These are phyloP conservation scores for Blechomonas ayalai DNA, from an alignment of 208 protist species.

Conservation along the genomic window DNA sequence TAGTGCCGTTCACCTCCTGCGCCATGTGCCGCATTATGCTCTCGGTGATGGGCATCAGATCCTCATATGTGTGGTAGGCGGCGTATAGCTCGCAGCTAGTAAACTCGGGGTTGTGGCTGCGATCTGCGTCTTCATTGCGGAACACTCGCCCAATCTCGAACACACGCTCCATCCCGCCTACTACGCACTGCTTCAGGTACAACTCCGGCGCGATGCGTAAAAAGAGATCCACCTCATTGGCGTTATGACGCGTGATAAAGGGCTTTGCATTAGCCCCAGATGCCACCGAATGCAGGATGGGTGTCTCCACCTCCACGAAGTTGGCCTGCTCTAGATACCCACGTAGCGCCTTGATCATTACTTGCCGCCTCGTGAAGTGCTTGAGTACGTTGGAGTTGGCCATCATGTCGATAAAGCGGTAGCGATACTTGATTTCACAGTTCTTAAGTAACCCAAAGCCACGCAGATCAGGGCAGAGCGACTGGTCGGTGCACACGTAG, in stretches of 20 bases:
- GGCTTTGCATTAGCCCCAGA: constrained; percentile 90
- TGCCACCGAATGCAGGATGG: constrained; percentile 77
- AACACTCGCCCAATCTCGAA: constrained; percentile 95
- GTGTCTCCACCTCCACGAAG: constrained; percentile 94
- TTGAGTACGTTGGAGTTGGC: constrained; percentile 35
- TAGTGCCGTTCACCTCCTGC: constrained; percentile 31
- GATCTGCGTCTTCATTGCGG: constrained; percentile 92
- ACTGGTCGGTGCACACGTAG: constrained; percentile 82
- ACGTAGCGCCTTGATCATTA: constrained; percentile 49
- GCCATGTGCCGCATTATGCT: constrained; percentile 81
- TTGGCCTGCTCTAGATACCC: constrained; percentile 52
- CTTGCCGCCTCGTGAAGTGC: constrained; percentile 57
- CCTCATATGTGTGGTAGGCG: constrained; percentile 92
- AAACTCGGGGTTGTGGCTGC: constrained; percentile 95
- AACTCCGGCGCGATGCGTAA: constrained; percentile 92
- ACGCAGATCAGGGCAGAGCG: constrained; percentile 65
- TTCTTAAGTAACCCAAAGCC: constrained; percentile 61
- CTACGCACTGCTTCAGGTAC: constrained; percentile 92
- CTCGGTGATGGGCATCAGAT: constrained; percentile 92
- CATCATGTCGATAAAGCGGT: constrained; percentile 89
- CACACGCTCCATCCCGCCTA: constrained; percentile 92
- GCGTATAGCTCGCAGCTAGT: constrained; percentile 92
- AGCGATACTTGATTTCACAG: constrained; percentile 78
- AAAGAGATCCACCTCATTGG: constrained; percentile 67
- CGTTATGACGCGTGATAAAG: constrained; percentile 91